Evolutionary conservation across 495 filamentous ascomycete species (phyloP).

Genomic region (Jackrogersella minutella): DNA sequence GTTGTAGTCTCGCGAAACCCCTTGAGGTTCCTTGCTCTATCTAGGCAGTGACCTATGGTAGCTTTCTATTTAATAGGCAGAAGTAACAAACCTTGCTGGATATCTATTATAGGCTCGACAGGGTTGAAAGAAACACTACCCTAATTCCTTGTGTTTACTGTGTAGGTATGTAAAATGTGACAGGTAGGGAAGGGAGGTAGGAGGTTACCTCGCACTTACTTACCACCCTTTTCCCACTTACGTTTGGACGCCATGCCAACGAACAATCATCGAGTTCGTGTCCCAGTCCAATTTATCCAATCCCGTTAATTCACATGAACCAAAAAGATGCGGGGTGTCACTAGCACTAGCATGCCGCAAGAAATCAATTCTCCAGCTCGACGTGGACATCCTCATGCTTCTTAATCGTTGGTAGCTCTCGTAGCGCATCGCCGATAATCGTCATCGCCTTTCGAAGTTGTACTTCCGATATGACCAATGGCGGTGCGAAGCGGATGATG

Average conservation of each 20-base stretch:
- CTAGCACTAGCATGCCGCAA: slow-evolving; percentile 13
- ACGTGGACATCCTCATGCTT: slow-evolving; percentile 42
- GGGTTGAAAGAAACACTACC: slow-evolving; percentile 28
- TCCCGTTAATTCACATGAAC: slow-evolving; percentile 22
- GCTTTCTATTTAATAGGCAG: slow-evolving; percentile 12
- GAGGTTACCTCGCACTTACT: slow-evolving; percentile 30
- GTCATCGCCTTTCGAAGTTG: slow-evolving; percentile 80
- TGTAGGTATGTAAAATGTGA: slow-evolving; percentile 1
- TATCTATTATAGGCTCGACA: slow-evolving; percentile 16
- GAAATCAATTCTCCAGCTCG: slow-evolving; percentile 42
- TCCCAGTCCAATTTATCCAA: slow-evolving; percentile 13
- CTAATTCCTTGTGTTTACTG: slow-evolving; percentile 19
- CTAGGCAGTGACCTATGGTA: slow-evolving; percentile 26
- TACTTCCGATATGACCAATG: slow-evolving; percentile 83
- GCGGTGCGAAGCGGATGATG: slow-evolving; percentile 94
- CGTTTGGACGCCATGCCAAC: slow-evolving; percentile 28
- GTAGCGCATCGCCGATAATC: slow-evolving; percentile 79
- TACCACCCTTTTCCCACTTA: slow-evolving; percentile 42
- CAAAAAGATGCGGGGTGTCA: slow-evolving; percentile 31
- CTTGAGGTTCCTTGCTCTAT: slow-evolving; percentile 8
- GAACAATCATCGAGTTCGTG: slow-evolving; percentile 14
- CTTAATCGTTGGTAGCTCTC: slow-evolving; percentile 60
- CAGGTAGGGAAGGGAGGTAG: background rate
- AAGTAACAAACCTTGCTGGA: slow-evolving; percentile 18
- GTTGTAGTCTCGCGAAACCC: slow-evolving; percentile 14